Evolutionary conservation across 768 basidiomycete species (phyloP).

Genomic region (Pleurotus tuoliensis): DNA sequence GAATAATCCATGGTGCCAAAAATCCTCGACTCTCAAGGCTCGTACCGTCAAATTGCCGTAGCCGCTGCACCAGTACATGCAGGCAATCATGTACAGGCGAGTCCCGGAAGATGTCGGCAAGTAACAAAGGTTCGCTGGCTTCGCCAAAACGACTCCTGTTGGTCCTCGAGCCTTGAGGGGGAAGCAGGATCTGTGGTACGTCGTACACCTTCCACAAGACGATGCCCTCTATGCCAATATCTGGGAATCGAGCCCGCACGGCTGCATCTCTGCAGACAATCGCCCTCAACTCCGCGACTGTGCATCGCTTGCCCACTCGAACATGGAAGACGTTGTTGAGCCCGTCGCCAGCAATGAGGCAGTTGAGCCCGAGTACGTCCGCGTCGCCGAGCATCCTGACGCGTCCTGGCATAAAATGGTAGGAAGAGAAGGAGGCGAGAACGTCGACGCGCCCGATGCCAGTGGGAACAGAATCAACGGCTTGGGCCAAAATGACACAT

Average conservation of each 20-base stretch:
- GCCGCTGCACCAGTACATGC: conserved; percentile 4
- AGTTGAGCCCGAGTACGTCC: conserved; percentile 3
- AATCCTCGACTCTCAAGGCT: background rate
- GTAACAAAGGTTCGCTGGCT: background rate
- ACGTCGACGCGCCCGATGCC: conserved; percentile 3
- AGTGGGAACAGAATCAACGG: conserved; percentile 8
- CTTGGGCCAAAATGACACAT: conserved; percentile 6
- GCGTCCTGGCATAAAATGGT: conserved; percentile 6
- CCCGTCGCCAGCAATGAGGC: conserved; percentile 3
- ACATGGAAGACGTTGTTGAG: conserved; percentile 5
- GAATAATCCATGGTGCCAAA: no score
- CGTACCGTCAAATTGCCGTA: background rate
- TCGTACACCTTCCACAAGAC: conserved; percentile 5
- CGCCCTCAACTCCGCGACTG: conserved; percentile 8
- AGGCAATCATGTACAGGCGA: conserved; percentile 1
- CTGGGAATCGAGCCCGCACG: conserved; percentile 6
- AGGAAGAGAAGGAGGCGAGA: conserved; percentile 1
- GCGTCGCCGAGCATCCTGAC: conserved; percentile 8
- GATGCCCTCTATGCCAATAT: conserved; percentile 2
- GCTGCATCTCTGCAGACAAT: conserved; percentile 6
- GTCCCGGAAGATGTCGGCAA: conserved; percentile 8
- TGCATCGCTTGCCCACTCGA: conserved; percentile 3
- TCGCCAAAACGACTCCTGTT: background rate
- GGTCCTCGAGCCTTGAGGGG: conserved; percentile 1
- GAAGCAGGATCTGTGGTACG: background rate